These are phyloP conservation scores for Lipomyces chichibuensis DNA, from an alignment of 805 yeast genomes.

Conservation along the genomic window DNA sequence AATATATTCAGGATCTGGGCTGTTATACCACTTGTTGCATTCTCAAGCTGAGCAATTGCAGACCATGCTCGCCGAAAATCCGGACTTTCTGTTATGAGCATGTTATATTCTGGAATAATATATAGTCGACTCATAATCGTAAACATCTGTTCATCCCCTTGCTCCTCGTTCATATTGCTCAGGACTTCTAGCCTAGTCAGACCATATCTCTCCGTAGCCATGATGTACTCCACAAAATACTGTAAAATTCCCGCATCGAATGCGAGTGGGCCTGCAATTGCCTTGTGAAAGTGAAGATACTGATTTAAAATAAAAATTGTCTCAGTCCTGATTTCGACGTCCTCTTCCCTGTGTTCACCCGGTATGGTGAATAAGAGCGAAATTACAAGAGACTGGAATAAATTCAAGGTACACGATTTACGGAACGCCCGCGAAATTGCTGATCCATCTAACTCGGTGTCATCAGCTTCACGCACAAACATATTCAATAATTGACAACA, in stretches of 20 bases:
- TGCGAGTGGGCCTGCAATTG: neutral
- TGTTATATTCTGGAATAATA: neutral
- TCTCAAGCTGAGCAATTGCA: slow-evolving; percentile 6
- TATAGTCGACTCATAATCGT: slow-evolving; percentile 14
- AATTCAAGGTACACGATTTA: slow-evolving; percentile 10
- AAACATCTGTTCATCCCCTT: slow-evolving; percentile 16
- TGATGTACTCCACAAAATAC: slow-evolving; percentile 18
- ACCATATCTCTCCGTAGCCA: neutral
- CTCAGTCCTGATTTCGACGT: slow-evolving; percentile 12
- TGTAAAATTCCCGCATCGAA: slow-evolving; percentile 3
- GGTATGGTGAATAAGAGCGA: slow-evolving; percentile 11
- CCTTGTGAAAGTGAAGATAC: slow-evolving; percentile 11
- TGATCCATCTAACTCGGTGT: neutral
- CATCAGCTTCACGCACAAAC: neutral
- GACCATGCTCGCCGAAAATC: slow-evolving; percentile 16
- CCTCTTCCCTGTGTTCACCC: slow-evolving; percentile 4
- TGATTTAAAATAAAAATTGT: slow-evolving; percentile 7
- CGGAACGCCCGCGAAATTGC: neutral
- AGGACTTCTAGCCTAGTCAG: slow-evolving; percentile 11
- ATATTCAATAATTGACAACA: neutral
- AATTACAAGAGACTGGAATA: slow-evolving; percentile 5
- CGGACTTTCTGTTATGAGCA: neutral
- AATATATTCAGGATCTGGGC: neutral
- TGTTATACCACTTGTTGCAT: neutral
- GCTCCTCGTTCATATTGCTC: slow-evolving; percentile 8